These are phyloP conservation scores for Rhinocladiella mackenziei DNA, from an alignment of 2,329 filamentous ascomycete genomes.

Conservation along the genomic window DNA sequence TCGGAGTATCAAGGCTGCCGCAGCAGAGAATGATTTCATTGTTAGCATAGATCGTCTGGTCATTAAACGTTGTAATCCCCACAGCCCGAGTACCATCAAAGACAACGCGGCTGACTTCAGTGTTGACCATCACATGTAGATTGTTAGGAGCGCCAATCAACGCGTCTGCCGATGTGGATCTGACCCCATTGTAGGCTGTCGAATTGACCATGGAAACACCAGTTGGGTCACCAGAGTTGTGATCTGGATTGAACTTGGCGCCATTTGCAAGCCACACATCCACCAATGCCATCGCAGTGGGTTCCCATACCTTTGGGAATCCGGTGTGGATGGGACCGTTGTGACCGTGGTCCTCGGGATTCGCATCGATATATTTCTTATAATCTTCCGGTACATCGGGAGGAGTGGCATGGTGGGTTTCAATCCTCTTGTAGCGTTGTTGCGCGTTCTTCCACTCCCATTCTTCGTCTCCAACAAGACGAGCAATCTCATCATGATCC, in stretches of 20 bases:
- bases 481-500: conserved; percentile 61
- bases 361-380: conserved; percentile 48
- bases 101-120: conserved; percentile 48
- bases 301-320: conserved; percentile 50
- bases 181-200: conserved; percentile 47
- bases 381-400: conserved; percentile 36
- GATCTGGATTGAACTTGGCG: conserved; percentile 50
- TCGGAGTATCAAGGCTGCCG: conserved; percentile 41
- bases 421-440: conserved; percentile 50
- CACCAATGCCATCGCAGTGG: conserved; percentile 44
- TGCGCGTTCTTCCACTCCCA: conserved; percentile 56
- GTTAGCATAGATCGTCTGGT: conserved; percentile 36
- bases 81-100: conserved; percentile 45
- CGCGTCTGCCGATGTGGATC: conserved; percentile 52
- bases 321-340: conserved; percentile 48
- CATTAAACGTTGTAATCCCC: conserved; percentile 44
- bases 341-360: conserved; percentile 46
- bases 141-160: conserved; percentile 47
- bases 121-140: conserved; percentile 49
- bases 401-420: conserved; percentile 47
- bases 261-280: conserved; percentile 50
- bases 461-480: conserved; percentile 51
- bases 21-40: conserved; percentile 41
- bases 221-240: conserved; percentile 57
- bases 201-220: conserved; percentile 52